These are phyloP conservation scores for Begonia masoniana DNA, from an alignment of 306 rosid species.

Conservation along the genomic window DNA sequence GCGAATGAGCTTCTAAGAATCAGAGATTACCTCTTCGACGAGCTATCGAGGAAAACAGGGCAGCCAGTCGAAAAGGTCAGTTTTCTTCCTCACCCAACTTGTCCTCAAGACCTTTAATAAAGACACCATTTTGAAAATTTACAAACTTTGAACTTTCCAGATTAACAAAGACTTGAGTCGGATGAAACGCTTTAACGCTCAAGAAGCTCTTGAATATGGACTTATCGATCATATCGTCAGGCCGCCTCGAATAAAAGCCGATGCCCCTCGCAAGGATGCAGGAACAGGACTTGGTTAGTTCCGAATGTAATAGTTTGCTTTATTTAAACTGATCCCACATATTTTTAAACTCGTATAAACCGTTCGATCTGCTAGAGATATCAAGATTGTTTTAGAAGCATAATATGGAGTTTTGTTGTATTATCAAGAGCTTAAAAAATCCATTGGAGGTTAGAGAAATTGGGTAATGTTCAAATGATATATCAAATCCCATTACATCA, in stretches of 20 bases:
- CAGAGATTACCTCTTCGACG: constrained; percentile 59
- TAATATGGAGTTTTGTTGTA: no score
- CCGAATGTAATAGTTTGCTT: no score
- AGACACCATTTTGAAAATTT: no score
- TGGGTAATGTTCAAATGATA: no score
- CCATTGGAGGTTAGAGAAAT: no score
- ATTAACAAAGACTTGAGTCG: constrained; percentile 53
- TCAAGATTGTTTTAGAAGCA: no score
- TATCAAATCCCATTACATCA: no score
- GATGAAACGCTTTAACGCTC: constrained; percentile 58
- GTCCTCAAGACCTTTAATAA: no score
- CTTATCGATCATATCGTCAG: constrained; percentile 66
- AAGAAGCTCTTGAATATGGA: constrained; percentile 90
- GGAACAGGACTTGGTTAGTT: constrained; percentile 75
- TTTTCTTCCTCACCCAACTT: background rate
- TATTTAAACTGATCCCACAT: no score
- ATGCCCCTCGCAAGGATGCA: constrained; percentile 52
- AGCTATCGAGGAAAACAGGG: constrained; percentile 69
- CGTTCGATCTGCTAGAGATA: no score
- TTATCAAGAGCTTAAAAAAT: no score
- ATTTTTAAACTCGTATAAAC: no score
- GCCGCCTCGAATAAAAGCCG: constrained; percentile 77
- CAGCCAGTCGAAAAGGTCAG: constrained; percentile 84
- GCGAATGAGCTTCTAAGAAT: constrained; percentile 83
- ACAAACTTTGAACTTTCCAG: constrained; percentile 25